Evolutionary conservation across 2,329 filamentous ascomycete species (phyloP).

Genomic region (Pseudocercospora fuligena): DNA sequence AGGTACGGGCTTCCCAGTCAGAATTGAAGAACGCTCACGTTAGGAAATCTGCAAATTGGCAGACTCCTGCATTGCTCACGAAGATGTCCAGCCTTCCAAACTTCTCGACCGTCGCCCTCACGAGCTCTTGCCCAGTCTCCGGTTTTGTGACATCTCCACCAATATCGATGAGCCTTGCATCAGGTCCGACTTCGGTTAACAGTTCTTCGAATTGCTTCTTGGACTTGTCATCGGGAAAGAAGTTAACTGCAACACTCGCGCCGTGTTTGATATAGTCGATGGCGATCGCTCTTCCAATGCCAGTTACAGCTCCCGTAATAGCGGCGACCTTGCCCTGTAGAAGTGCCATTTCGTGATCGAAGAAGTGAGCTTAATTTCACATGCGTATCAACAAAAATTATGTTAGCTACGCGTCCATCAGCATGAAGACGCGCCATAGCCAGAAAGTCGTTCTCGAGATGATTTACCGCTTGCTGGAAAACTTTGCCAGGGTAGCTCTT

Average conservation of each 20-base stretch:
- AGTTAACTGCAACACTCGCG: constrained; percentile 79
- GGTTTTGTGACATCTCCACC: constrained; percentile 78
- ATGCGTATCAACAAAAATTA: neutral
- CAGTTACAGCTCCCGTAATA: constrained; percentile 84
- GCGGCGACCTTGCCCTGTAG: constrained; percentile 78
- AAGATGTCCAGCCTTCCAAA: constrained; percentile 68
- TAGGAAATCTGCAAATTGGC: constrained; percentile 85
- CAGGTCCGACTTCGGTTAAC: constrained; percentile 43
- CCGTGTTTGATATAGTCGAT: constrained; percentile 79
- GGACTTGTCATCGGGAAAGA: constrained; percentile 65
- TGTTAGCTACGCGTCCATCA: neutral
- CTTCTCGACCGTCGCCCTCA: constrained; percentile 66
- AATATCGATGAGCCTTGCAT: constrained; percentile 64
- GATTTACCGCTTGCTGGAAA: neutral
- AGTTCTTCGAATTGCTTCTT: constrained; percentile 56
- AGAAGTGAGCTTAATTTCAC: neutral
- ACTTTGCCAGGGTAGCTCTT: neutral
- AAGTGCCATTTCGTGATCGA: constrained; percentile 44
- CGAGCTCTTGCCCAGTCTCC: constrained; percentile 70
- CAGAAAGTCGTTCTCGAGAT: neutral
- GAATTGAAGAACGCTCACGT: constrained; percentile 51
- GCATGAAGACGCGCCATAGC: neutral
- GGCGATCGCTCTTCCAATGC: constrained; percentile 84
- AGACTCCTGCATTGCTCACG: constrained; percentile 87
- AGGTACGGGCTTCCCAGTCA: neutral